Evolutionary conservation across 768 basidiomycete genomes (phyloP), one percentile per base, ranked within the genome.

Genomic region (Pisolithus sp.): DNA sequence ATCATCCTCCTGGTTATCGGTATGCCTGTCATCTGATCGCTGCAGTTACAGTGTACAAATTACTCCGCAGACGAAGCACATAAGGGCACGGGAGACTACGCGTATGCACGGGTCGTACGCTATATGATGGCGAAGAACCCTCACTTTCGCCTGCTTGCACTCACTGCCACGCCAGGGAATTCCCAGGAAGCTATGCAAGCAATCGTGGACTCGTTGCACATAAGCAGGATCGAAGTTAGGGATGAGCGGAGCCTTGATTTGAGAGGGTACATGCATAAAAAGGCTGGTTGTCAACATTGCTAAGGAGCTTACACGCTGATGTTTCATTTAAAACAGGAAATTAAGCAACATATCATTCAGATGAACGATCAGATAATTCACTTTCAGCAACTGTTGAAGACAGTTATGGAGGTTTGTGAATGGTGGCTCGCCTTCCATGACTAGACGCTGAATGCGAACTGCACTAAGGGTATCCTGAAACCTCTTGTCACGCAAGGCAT

Each of bases 101-200:
- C 94, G 4, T 98, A 98, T 62, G 87, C 89, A 41, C 85, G 88
- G 62, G 84, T 90, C 30, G 75, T 98, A 37, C 86, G 93, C 7
- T 91, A 77, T 59, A 76, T 99, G 59, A 96, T 93, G 86, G 83
- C 90, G 2, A 92, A 89, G 69, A 97, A 98, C 60, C 93, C 93
- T 0, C 80, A 93, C 67, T 94, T 95, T 63, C 84, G 96, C 15
- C 74, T 98, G 8, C 74, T 99, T 20, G 96, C 96, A 2, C 76
- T 99, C 20, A 98, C 93, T 5, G 96, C 96, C 2, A 99, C 96
- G 7, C 96, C 96, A 12, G 95, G 93, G 40, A 73, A 83, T 55
- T 87, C 79, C 41, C 82, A 86, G 1, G 89, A 93, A 34, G 83
- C 84, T n/a, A 85, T 98, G 2, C 96, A 99, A 67, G 73, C 70